These are phyloP conservation scores for Blumeriella jaapii DNA, from an alignment of 2,329 filamentous ascomycete species.

Conservation along the genomic window DNA sequence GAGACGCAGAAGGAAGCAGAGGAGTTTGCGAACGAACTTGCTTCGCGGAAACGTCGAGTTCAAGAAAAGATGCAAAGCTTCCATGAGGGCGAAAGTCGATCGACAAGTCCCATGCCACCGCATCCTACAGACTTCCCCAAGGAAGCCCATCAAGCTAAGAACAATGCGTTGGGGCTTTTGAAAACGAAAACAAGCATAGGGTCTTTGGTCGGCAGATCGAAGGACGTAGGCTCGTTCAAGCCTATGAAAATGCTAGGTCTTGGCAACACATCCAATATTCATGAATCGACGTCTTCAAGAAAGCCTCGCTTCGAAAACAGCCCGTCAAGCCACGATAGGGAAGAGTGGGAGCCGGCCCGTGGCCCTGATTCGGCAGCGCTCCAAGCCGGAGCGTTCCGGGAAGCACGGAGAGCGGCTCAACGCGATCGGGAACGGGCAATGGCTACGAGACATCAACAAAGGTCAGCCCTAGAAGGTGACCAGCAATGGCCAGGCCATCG, in stretches of 20 bases:
- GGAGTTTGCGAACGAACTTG: constrained; percentile 64
- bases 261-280: constrained; percentile 32
- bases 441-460: constrained; percentile 19
- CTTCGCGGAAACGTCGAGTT: constrained; percentile 57
- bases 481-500: constrained; percentile 13
- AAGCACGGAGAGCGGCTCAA: constrained; percentile 25
- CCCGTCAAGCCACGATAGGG: constrained; percentile 20
- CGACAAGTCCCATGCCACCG: constrained; percentile 25
- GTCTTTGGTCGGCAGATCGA: constrained; percentile 42
- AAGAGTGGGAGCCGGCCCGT: constrained; percentile 15
- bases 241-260: constrained; percentile 51
- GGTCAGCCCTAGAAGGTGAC: constrained; percentile 6
- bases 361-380: constrained; percentile 12
- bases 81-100: constrained; percentile 47
- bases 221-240: constrained; percentile 36
- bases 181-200: constrained; percentile 56
- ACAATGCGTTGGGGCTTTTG: constrained; percentile 52
- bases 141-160: constrained; percentile 27
- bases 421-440: constrained; percentile 24
- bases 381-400: constrained; percentile 22
- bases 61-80: constrained; percentile 63
- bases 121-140: constrained; percentile 24
- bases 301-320: constrained; percentile 26
- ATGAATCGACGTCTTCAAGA: constrained; percentile 29
- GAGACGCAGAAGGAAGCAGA: constrained; percentile 46